Evolutionary conservation across 805 yeast species (phyloP), one percentile per base, ranked within the genome.

Genomic region (Metschnikowia vanudenii): DNA sequence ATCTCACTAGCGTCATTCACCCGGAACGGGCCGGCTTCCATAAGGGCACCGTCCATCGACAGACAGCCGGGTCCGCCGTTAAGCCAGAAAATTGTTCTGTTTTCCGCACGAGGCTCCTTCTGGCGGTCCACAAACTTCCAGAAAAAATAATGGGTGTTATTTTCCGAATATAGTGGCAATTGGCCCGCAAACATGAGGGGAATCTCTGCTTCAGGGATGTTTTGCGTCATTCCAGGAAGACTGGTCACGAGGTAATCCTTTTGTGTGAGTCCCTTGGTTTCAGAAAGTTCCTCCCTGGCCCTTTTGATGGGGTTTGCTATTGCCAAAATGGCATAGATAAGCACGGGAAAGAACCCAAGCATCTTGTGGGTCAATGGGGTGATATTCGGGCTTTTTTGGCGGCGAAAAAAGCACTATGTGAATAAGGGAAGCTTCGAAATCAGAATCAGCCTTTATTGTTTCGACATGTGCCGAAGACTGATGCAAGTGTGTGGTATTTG

Each of bases 61-160:
- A 97, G 90, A 64, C 99, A 94, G 0, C 99, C 99, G 0, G 99
- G 99, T 0, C 99, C 99, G 33, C 99, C 99, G 63, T 94, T 94
- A 18, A 94, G 74, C 98, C 99, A 94, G 45, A 94, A 75, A 8
- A 85, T 75, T 18, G 86, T 73, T 51, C 74, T 75, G 53, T 74
- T 68, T 33, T 56, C 55, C 19, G 73, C 63, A 34, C 61, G 66
- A 0, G 63, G 63, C 10, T 56, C 45, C 41, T 64, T 62, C 30
- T 62, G 45, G 10, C 48, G 45, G 50, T 72, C 75, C n/a, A 47
- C 68, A 45, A 82, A 84, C 58, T 79, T 80, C 96, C 96, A 88
- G 61, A 88, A 90, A 59, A 85, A 90, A 57, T 87, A 75, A 55
- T 78, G 74, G 26, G 84, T 81, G 33, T 76, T 67, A 50, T 75